These are phyloP conservation scores for Plasmodium gallinaceum DNA, from an alignment of 169 alveolate genomes.

Conservation along the genomic window DNA sequence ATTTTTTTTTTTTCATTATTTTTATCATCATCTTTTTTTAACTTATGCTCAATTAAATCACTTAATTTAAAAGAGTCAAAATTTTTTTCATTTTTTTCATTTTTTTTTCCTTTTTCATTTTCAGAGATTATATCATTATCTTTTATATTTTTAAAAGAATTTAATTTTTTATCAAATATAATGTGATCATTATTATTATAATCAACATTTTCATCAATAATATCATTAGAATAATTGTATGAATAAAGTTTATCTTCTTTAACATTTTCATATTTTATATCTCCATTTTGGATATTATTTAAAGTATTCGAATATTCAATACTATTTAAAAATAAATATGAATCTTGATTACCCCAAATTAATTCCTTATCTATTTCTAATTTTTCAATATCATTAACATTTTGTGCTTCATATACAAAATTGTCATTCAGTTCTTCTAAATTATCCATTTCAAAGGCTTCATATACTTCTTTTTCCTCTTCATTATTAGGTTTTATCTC, in stretches of 20 bases:
- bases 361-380: slow-evolving; percentile 78
- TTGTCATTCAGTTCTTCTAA: slow-evolving; percentile 85
- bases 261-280: background rate
- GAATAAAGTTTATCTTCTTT: background rate
- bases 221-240: no score
- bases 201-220: background rate
- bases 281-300: background rate
- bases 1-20: slow-evolving; percentile 11
- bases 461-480: slow-evolving; percentile 81
- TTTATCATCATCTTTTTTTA: slow-evolving; percentile 13
- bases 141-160: background rate
- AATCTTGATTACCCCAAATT: slow-evolving; percentile 82
- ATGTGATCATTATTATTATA: background rate
- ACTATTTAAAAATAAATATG: slow-evolving; percentile 28
- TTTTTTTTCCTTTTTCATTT: slow-evolving; percentile 11
- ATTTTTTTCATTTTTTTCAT: slow-evolving; percentile 2
- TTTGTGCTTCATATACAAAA: slow-evolving; percentile 83
- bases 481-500: slow-evolving; percentile 57
- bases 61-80: slow-evolving; percentile 29
- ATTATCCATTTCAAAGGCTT: slow-evolving; percentile 79
- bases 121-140: background rate
- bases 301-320: background rate
- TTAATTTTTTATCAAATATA: slow-evolving; percentile 2
- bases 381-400: slow-evolving; percentile 50
- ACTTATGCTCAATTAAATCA: slow-evolving; percentile 29